A percentile compares a stretch with the other conserved stretches of the same genome.
phyloP scores from a whole-genome alignment of 2,329 filamentous ascomycete genomes.

The Fusarium albidum region DNA sequence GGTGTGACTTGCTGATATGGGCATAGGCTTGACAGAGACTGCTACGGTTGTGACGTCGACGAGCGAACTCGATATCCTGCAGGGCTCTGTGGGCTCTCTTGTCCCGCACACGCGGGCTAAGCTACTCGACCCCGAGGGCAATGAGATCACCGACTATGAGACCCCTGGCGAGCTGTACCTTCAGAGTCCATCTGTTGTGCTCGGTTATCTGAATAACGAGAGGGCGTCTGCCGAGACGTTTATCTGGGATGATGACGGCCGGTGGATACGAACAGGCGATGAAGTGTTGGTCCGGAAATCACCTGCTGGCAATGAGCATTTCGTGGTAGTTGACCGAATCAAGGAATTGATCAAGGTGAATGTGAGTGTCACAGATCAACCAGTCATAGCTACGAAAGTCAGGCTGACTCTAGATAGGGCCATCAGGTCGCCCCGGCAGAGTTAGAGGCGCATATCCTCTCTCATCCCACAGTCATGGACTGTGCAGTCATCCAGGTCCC shows the following conservation, averaged over 20 bases:
- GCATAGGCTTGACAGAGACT: constrained; percentile 78
- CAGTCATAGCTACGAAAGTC: too few relatives aligned
- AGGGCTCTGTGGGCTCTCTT: constrained; percentile 74
- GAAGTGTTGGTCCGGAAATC: constrained; percentile 75
- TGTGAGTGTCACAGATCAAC: constrained; percentile 50
- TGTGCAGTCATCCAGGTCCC: constrained; percentile 78
- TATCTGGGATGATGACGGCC: constrained; percentile 67
- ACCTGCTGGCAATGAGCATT: constrained; percentile 75
- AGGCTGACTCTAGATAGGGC: constrained; percentile 57
- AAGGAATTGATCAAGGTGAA: constrained; percentile 81
- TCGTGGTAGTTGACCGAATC: constrained; percentile 82
- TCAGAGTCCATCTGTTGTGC: constrained; percentile 76
- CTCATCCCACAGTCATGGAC: constrained; percentile 74
- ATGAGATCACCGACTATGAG: constrained; percentile 73
- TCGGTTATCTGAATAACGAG: constrained; percentile 89
- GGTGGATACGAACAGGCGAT: constrained; percentile 87
- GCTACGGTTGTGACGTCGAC: constrained; percentile 71
- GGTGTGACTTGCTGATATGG: too few relatives aligned
- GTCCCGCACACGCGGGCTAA: constrained; percentile 70
- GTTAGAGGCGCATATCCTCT: constrained; percentile 77
- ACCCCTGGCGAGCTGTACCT: constrained; percentile 83
- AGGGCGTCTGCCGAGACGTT: constrained; percentile 86
- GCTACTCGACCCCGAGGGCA: constrained; percentile 71
- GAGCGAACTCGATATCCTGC: constrained; percentile 65
- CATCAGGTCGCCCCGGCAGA: constrained; percentile 83